phyloP scores from a whole-genome alignment of 2,329 filamentous ascomycete species.

The Calonectria honghensis region DNA sequence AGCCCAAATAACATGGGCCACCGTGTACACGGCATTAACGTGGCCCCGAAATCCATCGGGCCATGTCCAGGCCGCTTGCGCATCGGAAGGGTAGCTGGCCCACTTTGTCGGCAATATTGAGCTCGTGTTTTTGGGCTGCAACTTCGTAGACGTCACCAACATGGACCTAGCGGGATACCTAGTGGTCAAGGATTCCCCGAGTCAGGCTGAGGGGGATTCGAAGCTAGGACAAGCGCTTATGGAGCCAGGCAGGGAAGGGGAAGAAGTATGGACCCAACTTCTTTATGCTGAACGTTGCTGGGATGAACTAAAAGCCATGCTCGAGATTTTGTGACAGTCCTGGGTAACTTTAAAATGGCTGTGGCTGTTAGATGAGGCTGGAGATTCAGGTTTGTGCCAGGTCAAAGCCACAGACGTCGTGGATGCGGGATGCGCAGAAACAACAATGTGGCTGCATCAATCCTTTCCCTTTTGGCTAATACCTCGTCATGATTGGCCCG shows the following conservation, averaged over 20 bases:
- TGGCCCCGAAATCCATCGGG: constrained; percentile 8
- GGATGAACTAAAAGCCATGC: background rate
- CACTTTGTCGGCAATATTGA: constrained; percentile 20
- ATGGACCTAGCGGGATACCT: constrained; percentile 6
- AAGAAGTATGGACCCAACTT: background rate
- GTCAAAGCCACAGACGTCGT: constrained; percentile 22
- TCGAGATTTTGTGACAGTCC: background rate
- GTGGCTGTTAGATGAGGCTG: constrained; percentile 18
- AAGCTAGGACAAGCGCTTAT: constrained; percentile 19
- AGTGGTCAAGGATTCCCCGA: constrained; percentile 16
- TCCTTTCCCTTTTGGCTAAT: background rate
- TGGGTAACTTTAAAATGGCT: background rate
- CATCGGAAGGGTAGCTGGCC: constrained; percentile 18
- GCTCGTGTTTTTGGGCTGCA: constrained; percentile 20
- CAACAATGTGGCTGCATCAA: constrained; percentile 12
- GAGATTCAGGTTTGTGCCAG: constrained; percentile 14
- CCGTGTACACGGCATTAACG: constrained; percentile 3
- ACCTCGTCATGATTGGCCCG: constrained; percentile 13
- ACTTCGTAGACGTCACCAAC: constrained; percentile 21
- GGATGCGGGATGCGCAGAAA: constrained; percentile 9
- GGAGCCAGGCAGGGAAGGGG: too few relatives aligned
- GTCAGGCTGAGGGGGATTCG: background rate
- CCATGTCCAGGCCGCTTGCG: background rate
- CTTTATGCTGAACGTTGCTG: background rate
- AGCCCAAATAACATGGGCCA: background rate